Base-by-base conservation (phyloP, 2,329 filamentous ascomycete species). In the Canariomyces notabilis region DNA sequence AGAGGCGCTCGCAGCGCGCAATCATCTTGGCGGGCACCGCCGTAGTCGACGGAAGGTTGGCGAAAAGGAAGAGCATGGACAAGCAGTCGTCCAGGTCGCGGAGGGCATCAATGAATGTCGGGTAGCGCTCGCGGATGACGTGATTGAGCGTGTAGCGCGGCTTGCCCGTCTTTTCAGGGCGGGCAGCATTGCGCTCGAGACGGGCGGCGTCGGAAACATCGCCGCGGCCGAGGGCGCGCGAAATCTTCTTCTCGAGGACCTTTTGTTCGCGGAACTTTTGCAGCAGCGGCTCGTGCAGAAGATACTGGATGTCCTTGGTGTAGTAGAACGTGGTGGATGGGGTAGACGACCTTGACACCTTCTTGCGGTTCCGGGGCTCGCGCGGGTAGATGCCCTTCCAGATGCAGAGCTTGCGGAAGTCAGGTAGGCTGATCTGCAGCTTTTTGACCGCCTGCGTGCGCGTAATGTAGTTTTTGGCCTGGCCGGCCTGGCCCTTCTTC, bases 331-430 rank as follows among this genome's bases (percentile, higher is more conserved):
- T 98, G 21, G 91, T 97, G 46, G 86, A 90, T 51, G 85, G 83
- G 29, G 87, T 95, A 20, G 89, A 82, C 50, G 87, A 89, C 70
- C 94, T 95, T 64, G 86, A 88, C 34, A 87, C 93, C 79, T 96
- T 96, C 76, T 95, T 96, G 76, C 89, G 91, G 74, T 86, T 95
- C 64, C 93, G 82, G 54, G 93, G 93, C 75, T 98, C 93, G 62
- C 93, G 87, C 56, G 93, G 93, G 71, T 96, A 98, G 67, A 98
- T 97, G 61, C 90, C 93, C 76, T 97, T 97, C 85, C 95, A 98
- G 68, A 98, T 98, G 74, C 93, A 98, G 65, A 98, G 79, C 72
- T 95, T 86, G 71, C 93, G 85, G 73, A 98, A 98, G 72, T 98
- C 93, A 57, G 90, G 89, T 46, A 98, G 81, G 62, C 87, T 95